Base-by-base conservation (phyloP, 2,329 filamentous ascomycete species). In the Diplodia mutila region DNA sequence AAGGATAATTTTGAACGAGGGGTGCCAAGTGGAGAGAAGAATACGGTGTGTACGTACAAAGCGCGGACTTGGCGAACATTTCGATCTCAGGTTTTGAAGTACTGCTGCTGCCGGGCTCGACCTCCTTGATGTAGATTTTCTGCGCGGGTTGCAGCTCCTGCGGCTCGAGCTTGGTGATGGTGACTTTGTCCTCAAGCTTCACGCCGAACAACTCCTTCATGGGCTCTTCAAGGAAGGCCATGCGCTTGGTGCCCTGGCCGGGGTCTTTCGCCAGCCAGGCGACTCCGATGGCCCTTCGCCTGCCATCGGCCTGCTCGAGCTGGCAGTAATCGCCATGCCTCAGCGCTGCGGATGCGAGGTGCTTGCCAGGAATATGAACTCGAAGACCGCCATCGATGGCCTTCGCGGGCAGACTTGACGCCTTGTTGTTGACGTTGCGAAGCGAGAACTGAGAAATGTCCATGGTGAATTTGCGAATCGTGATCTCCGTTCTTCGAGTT, bases 151-250 rank as follows among this genome's bases (percentile, higher is more conserved):
- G 75, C 73, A 72, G 74, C 5, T 70, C 66, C 59, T 75, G 71
- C 32, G 54, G 52, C 21, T 83, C 83, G 11, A 85, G 83, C 69
- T 80, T 84, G 2, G 84, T 81, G 27, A 94, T 85, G 8, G 85
- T 83, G 57, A 96, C 82, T 61, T 88, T 85, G 59, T 93, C 91
- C 18, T 88, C 89, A 4, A 95, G 82, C 69, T 90, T 90, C 72
- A 97, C 86, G 0, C 87, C 87, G 71, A 91, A 91, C 7, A 87
- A 85, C 42, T 91, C 89, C 70, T 91, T 90, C 65, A 96, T 87
- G 6, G 87, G 84, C 70, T 91, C 89, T 25, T 91, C 80, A 89
- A 81, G 92, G 87, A 82, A 94, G 27, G 76, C 77, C 55, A 79
- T 76, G 3, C 74, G 73, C 66, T 79, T 79, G 23, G 54, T 18